Conservation (phyloP, 345 rosid genomes). For the Erysimum cheiranthoides region DNA sequence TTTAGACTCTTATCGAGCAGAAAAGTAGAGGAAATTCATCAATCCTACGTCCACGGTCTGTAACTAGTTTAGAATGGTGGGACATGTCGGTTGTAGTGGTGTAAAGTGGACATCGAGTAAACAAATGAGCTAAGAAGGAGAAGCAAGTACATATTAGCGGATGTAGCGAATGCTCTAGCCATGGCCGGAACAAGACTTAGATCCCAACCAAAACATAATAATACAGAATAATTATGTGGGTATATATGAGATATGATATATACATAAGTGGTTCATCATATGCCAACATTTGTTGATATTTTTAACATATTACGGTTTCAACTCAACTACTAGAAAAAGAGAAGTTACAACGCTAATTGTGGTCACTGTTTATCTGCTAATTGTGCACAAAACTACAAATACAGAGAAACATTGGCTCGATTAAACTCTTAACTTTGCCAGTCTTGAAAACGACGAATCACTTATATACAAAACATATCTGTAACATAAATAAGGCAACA, state of each 20-base stretch:
- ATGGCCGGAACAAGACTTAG: not conserved
- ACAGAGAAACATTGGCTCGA: slow-evolving; percentile 5
- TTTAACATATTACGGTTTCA: too few relatives aligned
- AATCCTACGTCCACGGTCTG: slow-evolving; percentile 71
- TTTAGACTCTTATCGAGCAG: too few relatives aligned
- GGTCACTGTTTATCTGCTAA: not conserved
- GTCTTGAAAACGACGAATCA: not conserved
- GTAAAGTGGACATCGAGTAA: too few relatives aligned
- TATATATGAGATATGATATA: too few relatives aligned
- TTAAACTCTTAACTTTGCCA: not conserved
- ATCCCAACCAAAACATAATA: not conserved
- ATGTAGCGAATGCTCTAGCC: not conserved
- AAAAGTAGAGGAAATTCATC: not conserved
- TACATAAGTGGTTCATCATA: too few relatives aligned
- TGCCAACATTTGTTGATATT: too few relatives aligned
- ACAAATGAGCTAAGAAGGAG: not conserved
- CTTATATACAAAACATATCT: not conserved
- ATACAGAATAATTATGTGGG: not conserved
- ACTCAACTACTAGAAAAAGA: too few relatives aligned
- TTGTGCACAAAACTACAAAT: not conserved
- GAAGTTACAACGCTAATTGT: too few relatives aligned
- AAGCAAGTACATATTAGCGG: not conserved
- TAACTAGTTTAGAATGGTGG: slow-evolving; percentile 61
- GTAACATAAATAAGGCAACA: not conserved
- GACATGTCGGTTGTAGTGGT: slow-evolving; percentile 52